Evolutionary conservation across 1,139 yeast species (phyloP), one percentile per base, ranked within the genome.

Genomic region (Yamadazyma dushanensis): DNA sequence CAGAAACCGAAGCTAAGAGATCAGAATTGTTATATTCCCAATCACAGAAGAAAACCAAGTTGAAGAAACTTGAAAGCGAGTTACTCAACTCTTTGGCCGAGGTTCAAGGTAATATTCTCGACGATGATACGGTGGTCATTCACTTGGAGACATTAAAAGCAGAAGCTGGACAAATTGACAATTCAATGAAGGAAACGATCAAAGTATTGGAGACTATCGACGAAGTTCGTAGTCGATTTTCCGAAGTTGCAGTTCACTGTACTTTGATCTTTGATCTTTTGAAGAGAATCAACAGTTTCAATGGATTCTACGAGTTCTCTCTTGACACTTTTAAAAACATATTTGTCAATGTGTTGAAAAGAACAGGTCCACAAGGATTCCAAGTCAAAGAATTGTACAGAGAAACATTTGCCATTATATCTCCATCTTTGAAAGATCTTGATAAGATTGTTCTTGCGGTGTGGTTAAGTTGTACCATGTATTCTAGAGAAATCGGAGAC

Each of bases 1-100:
- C 97, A 0, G 92, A 82, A 9, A 58, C 86, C 11, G 90, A 85
- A 42, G 51, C 54, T 10, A 72, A 80, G 51, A 68, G 92, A 37
- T 48, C 63, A 1, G 80, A 76, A 25, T 55, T 83, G 38, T 57
- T 75, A 11, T 63, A 65, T 24, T 55, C 80, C n/a, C 80, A 80
- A 46, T 75, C 83, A 8, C 83, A 80, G 38, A 84, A 80, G 49
- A 73, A 70, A 38, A 67, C 70, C 1, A 74, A 70, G 19, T 58
- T 90, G 35, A 68, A 73, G 25, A 54, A 54, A 2, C 66, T 87
- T 17, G 96, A 89, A 48, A 63, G 70, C n/a, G 70, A 73, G 10
- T 63, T 90, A 4, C 63, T 89, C 39, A 63, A 68, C 8, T 72
- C 81, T 0, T 62, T 90, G 39, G 77, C 78, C 45, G 71, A 71